Base-by-base conservation (phyloP, 805 yeast species). In the Candida khao-thaluensis region DNA sequence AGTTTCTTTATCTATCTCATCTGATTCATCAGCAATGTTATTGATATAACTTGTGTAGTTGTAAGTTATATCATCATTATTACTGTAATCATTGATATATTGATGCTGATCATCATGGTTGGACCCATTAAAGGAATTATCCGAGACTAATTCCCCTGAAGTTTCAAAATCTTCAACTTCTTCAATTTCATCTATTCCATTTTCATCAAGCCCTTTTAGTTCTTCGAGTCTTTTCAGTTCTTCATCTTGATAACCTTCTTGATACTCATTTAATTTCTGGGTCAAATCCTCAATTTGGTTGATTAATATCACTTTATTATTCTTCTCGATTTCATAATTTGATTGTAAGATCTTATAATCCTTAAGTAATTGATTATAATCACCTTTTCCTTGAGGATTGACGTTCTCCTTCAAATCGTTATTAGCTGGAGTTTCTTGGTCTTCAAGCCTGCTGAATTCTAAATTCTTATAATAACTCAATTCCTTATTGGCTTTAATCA, bases 221-320 rank as follows among this genome's bases (percentile, higher is more conserved):
- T 30, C 25, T 15, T 17, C 28, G 6, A 14, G 4, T 5, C 20
- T 22, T n/a, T n/a, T n/a, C n/a, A n/a, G n/a, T n/a, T n/a, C n/a
- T n/a, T n/a, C n/a, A n/a, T n/a, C 12, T 17, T 29, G 11, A 12
- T 26, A 10, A 5, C 5, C 3, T 8, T 6, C 26, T 9, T 35
- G 25, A 5, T 42, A 35, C 27, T 38, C 29, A 15, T 47, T 44
- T 26, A 51, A 56, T 40, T 70, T 69, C 37, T 62, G 65, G 31
- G 72, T 66, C 43, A 76, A 57, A 47, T 60, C 57, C 49, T 77
- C 82, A 30, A 77, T 62, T 54, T 77, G 80, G 48, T 76, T 81
- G 34, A 77, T 73, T 37, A 77, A 71, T 32, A 72, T 59, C 42
- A 71, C 62, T 47, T 75, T 75, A 27, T 79, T 74, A 48, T 69